phyloP scores from a whole-genome alignment of 768 basidiomycete genomes.

The Termitomyces sp. region DNA sequence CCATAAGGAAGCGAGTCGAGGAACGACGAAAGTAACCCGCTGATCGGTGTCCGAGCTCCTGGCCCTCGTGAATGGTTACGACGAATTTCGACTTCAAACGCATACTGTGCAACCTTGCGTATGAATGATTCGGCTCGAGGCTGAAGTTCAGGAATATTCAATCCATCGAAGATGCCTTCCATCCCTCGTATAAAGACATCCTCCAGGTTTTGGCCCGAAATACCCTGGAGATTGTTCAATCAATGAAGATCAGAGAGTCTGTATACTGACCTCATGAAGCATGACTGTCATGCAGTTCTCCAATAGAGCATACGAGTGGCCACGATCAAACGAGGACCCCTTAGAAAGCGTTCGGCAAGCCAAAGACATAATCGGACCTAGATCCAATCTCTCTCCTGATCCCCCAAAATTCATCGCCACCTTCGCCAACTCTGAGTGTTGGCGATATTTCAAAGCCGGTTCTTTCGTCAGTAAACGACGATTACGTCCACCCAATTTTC shows the following conservation, averaged over 20 bases:
- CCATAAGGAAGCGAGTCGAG: constrained; percentile 81
- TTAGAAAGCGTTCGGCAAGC: constrained; percentile 63
- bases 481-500: constrained; percentile 95
- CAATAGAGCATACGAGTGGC: constrained; percentile 63
- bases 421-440: constrained; percentile 68
- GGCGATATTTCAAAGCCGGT: constrained; percentile 66
- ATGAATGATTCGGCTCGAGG: constrained; percentile 70
- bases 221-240: constrained; percentile 43
- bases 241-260: background rate
- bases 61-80: constrained; percentile 53
- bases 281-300: constrained; percentile 70
- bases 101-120: constrained; percentile 59
- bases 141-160: constrained; percentile 65
- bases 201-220: constrained; percentile 70
- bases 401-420: constrained; percentile 74
- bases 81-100: constrained; percentile 75
- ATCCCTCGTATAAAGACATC: constrained; percentile 66
- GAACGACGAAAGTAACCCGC: constrained; percentile 59
- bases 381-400: constrained; percentile 55
- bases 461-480: constrained; percentile 81
- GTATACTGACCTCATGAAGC: constrained; percentile 64
- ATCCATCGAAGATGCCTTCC: constrained; percentile 76
- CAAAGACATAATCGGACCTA: constrained; percentile 62
- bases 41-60: constrained; percentile 50
- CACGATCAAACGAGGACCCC: constrained; percentile 44